Base-by-base conservation (phyloP, 169 alveolate genomes). In the Perkinsus olseni region DNA sequence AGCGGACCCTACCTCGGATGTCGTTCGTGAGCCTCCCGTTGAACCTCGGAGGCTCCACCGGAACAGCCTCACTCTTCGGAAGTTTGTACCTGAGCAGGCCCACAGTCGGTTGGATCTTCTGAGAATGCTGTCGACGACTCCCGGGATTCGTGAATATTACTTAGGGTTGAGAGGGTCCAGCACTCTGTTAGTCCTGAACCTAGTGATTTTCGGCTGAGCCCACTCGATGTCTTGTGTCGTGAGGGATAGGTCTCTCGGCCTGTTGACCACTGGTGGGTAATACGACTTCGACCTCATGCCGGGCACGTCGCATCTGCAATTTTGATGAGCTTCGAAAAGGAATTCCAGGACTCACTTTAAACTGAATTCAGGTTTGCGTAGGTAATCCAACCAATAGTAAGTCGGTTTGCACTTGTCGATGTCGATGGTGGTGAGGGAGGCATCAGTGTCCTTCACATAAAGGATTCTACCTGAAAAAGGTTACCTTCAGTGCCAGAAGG, bases 151-250 rank as follows among this genome's bases (percentile, higher is more conserved):
- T 45, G 24, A 45, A 10, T 45, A 6, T 45, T 45, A 45, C 62
- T 10, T 45, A 6, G 62, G 62, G 62, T 45, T 45, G 62, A 45
- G 62, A 45, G 62, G 62, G 17, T 45, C 62, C 17, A 45, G 62
- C 6, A 45, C 62, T 17, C 62, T 45, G 62, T 45, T 45, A 17
- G 62, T 45, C 62, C 17, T 45, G 17, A 45, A 45, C 62, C 48
- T 91, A 6, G 74, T 91, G 92, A 6, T n/a, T 38, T n/a, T 91
- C 48, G 92, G 92, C 74, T 39, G 92, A n/a, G 92, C 92, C 92
- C 40, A 38, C 37, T 38, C 38, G 31, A 91, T 91, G 37, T 91
- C 92, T 24, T 91, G 38, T n/a, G 92, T 91, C 37, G 38, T 91
- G 48, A 91, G 39, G 34, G 92, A 91, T 6, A 91, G 39, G 31